Percentiles rank a stretch among this genome's conserved stretches.
These are phyloP conservation scores for Ascochyta lentis DNA, from an alignment of 2,329 filamentous ascomycete genomes.

Conservation along the genomic window DNA sequence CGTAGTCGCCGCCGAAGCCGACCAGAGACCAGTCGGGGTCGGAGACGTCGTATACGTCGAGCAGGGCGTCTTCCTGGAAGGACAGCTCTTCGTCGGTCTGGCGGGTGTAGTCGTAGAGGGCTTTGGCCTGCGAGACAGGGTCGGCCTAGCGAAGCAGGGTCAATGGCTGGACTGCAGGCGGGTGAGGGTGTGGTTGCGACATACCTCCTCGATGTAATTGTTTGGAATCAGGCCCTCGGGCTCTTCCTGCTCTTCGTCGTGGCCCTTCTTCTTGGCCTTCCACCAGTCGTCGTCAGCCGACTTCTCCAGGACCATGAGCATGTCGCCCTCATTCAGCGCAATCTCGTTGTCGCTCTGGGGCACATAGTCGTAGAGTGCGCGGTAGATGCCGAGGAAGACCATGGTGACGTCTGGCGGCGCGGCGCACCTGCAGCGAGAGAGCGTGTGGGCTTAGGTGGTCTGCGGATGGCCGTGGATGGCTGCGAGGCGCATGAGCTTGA, in stretches of 20 bases:
- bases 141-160: conserved; percentile 60
- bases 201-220: conserved; percentile 94
- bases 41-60: conserved; percentile 86
- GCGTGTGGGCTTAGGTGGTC: conserved; percentile 1
- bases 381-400: conserved; percentile 92
- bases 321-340: conserved; percentile 81
- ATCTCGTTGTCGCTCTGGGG: conserved; percentile 88
- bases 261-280: conserved; percentile 89
- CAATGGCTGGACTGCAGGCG: conserved; percentile 10
- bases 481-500: conserved; percentile 13
- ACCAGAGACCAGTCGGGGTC: conserved; percentile 98
- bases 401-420: conserved; percentile 57
- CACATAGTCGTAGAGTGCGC: conserved; percentile 89
- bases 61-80: conserved; percentile 83
- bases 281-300: conserved; percentile 82
- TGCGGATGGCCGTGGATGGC: conserved; percentile 13
- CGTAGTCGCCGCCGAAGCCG: conserved; percentile 82
- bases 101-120: conserved; percentile 97
- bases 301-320: conserved; percentile 89
- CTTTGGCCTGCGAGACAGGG: conserved; percentile 74
- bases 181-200: conserved; percentile 38
- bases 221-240: conserved; percentile 88
- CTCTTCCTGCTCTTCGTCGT: conserved; percentile 84
- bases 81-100: conserved; percentile 98
- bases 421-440: conserved; percentile 8